Conservation (phyloP, 768 basidiomycete genomes). For the Phanerochaete sordida region DNA sequence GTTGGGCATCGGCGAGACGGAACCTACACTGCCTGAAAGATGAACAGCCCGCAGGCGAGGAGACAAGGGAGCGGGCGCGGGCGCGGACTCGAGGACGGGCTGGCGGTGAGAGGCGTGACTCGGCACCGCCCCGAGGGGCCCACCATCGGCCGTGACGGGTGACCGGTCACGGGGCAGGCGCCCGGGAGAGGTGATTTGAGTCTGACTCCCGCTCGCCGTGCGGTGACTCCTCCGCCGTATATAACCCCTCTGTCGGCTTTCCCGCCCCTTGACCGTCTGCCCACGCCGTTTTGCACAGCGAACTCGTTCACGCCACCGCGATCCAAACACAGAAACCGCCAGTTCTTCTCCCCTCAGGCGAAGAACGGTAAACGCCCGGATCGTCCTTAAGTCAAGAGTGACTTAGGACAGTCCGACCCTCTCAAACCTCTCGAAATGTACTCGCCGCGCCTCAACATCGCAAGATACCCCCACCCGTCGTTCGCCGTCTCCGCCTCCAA, state of each 20-base stretch:
- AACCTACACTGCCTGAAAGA: background rate
- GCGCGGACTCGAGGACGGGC: background rate
- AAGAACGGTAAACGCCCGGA: conserved; percentile 21
- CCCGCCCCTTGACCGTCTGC: background rate
- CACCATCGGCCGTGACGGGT: conserved; percentile 4
- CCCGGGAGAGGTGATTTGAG: conserved; percentile 4
- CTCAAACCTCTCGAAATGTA: conserved; percentile 21
- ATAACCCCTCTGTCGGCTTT: conserved; percentile 11
- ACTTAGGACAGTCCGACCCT: conserved; percentile 26
- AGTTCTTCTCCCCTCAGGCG: conserved; percentile 10
- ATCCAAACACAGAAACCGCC: background rate
- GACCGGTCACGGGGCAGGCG: background rate
- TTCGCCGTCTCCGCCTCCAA: background rate
- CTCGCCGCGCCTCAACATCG: conserved; percentile 1
- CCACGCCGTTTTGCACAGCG: conserved; percentile 9
- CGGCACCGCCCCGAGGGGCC: conserved; percentile 6
- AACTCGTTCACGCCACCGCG: background rate
- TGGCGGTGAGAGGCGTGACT: conserved; percentile 4
- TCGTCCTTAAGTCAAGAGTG: conserved; percentile 26
- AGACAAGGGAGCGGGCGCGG: background rate
- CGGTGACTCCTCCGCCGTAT: conserved; percentile 13
- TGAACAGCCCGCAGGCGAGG: background rate
- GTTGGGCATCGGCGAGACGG: background rate
- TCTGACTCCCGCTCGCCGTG: conserved; percentile 13
- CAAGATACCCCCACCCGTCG: conserved; percentile 22